Base-by-base conservation (phyloP, 108 stramenopile genomes). In the Cyclotella cryptica region DNA sequence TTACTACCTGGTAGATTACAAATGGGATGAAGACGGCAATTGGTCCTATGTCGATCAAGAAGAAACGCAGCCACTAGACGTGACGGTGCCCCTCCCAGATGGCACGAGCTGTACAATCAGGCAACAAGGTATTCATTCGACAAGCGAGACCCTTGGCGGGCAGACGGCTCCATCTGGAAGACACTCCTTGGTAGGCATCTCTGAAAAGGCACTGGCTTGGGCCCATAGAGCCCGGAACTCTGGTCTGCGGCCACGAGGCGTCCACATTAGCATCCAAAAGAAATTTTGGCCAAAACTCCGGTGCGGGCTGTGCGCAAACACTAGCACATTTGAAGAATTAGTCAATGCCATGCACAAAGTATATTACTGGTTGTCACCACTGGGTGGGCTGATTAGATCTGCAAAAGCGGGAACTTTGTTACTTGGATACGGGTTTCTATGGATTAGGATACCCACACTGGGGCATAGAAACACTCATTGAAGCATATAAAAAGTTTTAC, bases 241-340 rank as follows among this genome's bases (percentile, higher is more conserved):
- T 0, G 21, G 28, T 1, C 58, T 72, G 43, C 21, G 44, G 15
- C 40, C 41, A 11, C 7, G 57, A 28, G 44, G 26, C 18, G 43
- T 72, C 43, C 46, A 43, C 41, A 59, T 59, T n/a, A 24, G n/a
- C 9, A 18, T 71, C 19, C 22, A 71, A 0, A n/a, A 17, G 11
- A 51, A 57, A 40, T 42, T 70, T 19, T 70, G 69, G 69, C 52
- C 52, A 22, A 41, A 22, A 42, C 35, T 70, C 24, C 21, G 40
- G 19, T 55, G 55, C 22, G 69, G 69, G 7, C 22, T 71, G 19
- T 40, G 69, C 39, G 47, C 49, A n/a, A 42, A 30, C 69, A n/a
- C 19, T 3, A 54, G 40, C 5, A 19, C 70, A 15, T 42, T 17
- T 39, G 11, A 49, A 11, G 22, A 40, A 9, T 29, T 71, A 3